A percentile compares a stretch with the other conserved stretches of the same genome.
These are phyloP conservation scores for Apiospora sp. DNA, from an alignment of 2,329 filamentous ascomycete species.

Conservation along the genomic window DNA sequence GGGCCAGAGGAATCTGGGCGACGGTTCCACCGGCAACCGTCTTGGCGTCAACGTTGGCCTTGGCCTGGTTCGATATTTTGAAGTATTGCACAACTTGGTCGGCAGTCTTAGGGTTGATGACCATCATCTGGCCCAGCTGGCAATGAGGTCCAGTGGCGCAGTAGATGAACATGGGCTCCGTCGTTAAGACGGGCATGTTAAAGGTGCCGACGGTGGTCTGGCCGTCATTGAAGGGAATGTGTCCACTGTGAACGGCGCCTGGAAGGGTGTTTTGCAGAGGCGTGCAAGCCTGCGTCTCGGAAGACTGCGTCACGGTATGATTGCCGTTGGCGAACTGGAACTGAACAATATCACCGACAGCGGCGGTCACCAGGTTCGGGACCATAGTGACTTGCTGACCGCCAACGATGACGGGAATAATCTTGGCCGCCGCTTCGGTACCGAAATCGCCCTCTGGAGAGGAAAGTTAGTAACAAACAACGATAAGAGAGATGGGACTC, in stretches of 20 bases:
- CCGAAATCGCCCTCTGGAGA: background rate
- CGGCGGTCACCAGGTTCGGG: constrained; percentile 45
- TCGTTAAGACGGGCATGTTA: constrained; percentile 53
- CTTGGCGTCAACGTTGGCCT: constrained; percentile 39
- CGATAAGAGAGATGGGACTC: no score
- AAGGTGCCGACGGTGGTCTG: constrained; percentile 53
- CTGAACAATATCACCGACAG: constrained; percentile 48
- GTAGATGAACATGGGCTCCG: constrained; percentile 58
- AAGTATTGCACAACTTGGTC: constrained; percentile 42
- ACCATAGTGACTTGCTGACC: constrained; percentile 48
- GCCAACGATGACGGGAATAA: constrained; percentile 48
- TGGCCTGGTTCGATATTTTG: constrained; percentile 34
- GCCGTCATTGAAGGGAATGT: constrained; percentile 48
- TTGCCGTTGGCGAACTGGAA: constrained; percentile 55
- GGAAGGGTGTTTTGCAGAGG: constrained; percentile 46
- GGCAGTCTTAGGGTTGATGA: constrained; percentile 52
- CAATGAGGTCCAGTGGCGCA: constrained; percentile 59
- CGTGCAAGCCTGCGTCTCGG: constrained; percentile 45
- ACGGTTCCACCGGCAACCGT: constrained; percentile 40
- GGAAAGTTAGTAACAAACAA: no score
- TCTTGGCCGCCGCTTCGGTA: constrained; percentile 29
- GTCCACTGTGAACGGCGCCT: constrained; percentile 49
- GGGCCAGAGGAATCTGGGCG: constrained; percentile 39
- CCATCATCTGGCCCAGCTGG: constrained; percentile 57
- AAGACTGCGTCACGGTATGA: constrained; percentile 53